Conservation (phyloP, 225 moss, liverwort and hornwort species). For the Physcomitrium patens region DNA sequence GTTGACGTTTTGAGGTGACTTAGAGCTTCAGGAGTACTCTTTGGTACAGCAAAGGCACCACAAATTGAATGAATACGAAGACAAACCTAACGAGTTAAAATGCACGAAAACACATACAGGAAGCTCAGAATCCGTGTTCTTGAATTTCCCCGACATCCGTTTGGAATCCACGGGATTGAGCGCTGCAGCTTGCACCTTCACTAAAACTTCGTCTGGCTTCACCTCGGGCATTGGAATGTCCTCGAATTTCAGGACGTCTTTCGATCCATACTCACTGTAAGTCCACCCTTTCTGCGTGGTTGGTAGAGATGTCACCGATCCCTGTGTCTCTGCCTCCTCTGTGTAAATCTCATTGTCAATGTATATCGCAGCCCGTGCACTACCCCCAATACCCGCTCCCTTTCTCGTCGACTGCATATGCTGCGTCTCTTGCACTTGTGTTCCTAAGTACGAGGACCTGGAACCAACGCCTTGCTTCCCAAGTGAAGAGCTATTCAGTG, state of each 20-base stretch:
- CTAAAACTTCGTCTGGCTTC: conserved; percentile 63
- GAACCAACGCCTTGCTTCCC: conserved; percentile 18
- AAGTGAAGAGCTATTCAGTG: conserved; percentile 18
- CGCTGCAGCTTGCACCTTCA: conserved; percentile 78
- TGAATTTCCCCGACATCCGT: conserved; percentile 64
- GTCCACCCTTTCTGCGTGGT: conserved; percentile 74
- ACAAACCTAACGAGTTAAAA: conserved; percentile 1
- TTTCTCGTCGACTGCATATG: conserved; percentile 29
- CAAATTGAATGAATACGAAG: not conserved
- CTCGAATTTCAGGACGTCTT: conserved; percentile 63
- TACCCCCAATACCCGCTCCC: conserved; percentile 30
- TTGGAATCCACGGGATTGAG: conserved; percentile 78
- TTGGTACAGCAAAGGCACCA: not conserved
- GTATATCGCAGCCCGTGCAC: conserved; percentile 33
- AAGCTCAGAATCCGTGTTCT: conserved; percentile 57
- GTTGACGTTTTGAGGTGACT: not conserved
- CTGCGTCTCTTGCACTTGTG: conserved; percentile 30
- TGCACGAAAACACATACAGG: conserved; percentile 51
- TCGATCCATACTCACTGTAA: conserved; percentile 74
- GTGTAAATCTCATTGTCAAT: conserved; percentile 29
- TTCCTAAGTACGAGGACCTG: conserved; percentile 46
- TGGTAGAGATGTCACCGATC: conserved; percentile 29
- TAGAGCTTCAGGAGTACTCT: not conserved
- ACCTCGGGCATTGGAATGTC: conserved; percentile 67
- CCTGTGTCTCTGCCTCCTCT: conserved; percentile 28